Conservation (phyloP, 352 stramenopile species). For the Phytophthora foliorum region DNA sequence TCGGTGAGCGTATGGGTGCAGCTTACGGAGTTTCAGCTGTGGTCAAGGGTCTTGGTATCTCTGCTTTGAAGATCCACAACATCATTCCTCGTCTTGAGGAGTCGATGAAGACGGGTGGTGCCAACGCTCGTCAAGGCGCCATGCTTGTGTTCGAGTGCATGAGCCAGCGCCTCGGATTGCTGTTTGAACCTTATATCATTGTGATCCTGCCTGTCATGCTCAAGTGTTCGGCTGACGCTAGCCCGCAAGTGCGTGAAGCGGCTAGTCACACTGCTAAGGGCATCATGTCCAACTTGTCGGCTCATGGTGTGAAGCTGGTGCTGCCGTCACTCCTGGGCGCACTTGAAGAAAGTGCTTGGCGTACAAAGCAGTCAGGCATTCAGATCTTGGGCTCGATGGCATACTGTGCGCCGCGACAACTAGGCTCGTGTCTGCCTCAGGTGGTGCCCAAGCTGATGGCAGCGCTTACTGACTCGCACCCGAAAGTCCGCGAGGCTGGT, state of each 20-base stretch:
- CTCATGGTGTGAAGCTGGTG: constrained; percentile 99
- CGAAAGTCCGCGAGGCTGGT: constrained; percentile 97
- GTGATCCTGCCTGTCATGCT: constrained; percentile 99
- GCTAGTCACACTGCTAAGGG: constrained; percentile 94
- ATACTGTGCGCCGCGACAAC: constrained; percentile 98
- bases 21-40: constrained; percentile 98
- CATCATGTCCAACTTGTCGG: constrained; percentile 99
- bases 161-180: constrained; percentile 95
- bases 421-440: constrained; percentile 98
- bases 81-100: constrained; percentile 95
- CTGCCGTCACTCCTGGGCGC: constrained; percentile 97
- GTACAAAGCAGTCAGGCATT: constrained; percentile 99
- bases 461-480: constrained; percentile 98
- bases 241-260: constrained; percentile 96
- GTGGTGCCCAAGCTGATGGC: constrained; percentile 99
- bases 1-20: constrained; percentile 93
- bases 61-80: constrained; percentile 97
- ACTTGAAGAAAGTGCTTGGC: constrained; percentile 95
- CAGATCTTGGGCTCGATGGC: constrained; percentile 97
- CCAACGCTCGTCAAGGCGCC: constrained; percentile 91
- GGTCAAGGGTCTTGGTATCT: constrained; percentile 99
- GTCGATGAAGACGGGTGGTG: constrained; percentile 77
- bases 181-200: constrained; percentile 99
- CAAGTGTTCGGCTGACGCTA: constrained; percentile 97
- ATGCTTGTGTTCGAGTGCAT: constrained; percentile 99